Evolutionary conservation across 345 rosid species (phyloP).

Genomic region (Moricandia moricandioides): DNA sequence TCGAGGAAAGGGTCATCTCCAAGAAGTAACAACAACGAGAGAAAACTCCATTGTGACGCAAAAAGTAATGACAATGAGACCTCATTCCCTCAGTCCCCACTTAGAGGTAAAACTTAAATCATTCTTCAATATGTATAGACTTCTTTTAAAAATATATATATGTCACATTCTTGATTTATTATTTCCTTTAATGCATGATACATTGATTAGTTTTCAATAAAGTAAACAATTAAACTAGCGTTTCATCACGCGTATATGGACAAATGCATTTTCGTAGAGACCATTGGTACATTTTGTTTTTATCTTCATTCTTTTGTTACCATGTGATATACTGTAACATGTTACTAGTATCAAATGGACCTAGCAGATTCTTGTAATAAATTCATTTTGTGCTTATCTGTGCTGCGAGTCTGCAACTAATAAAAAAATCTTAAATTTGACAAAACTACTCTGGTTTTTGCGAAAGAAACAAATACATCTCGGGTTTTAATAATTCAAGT

Average conservation of each 20-base stretch:
- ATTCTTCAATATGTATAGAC: not conserved
- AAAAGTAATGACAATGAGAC: constrained; percentile 46
- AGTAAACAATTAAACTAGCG: not conserved
- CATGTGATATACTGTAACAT: constrained; percentile 8
- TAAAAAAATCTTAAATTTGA: constrained; percentile 18
- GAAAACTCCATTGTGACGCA: constrained; percentile 43
- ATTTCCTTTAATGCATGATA: constrained; percentile 1
- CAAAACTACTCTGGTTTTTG: not conserved
- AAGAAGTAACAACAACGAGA: constrained; percentile 46
- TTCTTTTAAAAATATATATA: not conserved
- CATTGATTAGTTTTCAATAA: not conserved
- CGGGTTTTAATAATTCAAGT: not conserved
- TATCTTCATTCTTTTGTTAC: constrained; percentile 21
- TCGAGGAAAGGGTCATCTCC: constrained; percentile 71
- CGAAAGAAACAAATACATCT: constrained; percentile 20
- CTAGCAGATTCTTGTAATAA: constrained; percentile 32
- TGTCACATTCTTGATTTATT: constrained; percentile 8
- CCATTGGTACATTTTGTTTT: constrained; percentile 32
- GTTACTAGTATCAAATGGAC: constrained; percentile 25
- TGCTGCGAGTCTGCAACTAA: not conserved
- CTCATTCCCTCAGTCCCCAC: constrained; percentile 48
- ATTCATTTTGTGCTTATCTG: constrained; percentile 29
- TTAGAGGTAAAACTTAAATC: constrained; percentile 53
- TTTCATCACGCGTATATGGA: constrained; percentile 14
- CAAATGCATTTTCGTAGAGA: constrained; percentile 17